Evolutionary conservation across 106 monocot species (phyloP).

Genomic region (Xerophyta viscosa): DNA sequence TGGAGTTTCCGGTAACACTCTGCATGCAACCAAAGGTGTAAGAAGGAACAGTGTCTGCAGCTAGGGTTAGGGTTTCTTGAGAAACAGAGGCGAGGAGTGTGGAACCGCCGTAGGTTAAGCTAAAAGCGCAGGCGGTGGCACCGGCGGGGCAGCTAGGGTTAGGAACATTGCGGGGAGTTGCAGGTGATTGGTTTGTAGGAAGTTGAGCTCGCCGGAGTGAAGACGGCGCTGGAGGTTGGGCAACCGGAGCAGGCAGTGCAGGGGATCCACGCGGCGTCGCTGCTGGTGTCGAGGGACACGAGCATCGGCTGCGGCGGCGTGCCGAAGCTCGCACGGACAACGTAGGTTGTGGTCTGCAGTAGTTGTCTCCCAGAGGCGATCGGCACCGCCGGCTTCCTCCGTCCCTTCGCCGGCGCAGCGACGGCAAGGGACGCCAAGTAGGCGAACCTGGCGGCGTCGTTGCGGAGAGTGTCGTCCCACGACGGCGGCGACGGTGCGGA

Average conservation of each 20-base stretch:
- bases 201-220: constrained; percentile 21
- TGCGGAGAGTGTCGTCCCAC: constrained; percentile 1
- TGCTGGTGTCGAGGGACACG: constrained; percentile 28
- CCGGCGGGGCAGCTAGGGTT: constrained; percentile 21
- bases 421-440: not conserved
- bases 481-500: not conserved
- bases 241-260: constrained; percentile 25
- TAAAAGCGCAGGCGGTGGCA: constrained; percentile 39
- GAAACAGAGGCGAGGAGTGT: constrained; percentile 38
- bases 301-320: constrained; percentile 24
- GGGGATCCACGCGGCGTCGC: constrained; percentile 42
- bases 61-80: constrained; percentile 56
- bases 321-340: constrained; percentile 19
- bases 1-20: constrained; percentile 22
- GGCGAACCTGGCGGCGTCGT: not conserved
- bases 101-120: constrained; percentile 59
- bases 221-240: constrained; percentile 11
- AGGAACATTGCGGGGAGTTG: constrained; percentile 30
- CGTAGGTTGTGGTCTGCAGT: constrained; percentile 22
- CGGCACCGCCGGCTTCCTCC: not conserved
- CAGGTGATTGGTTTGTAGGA: constrained; percentile 37
- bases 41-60: constrained; percentile 24
- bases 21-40: constrained; percentile 56
- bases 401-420: not conserved
- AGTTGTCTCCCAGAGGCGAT: constrained; percentile 6